Base-by-base conservation (phyloP, 306 rosid species). In the Pterocarpus macrocarpus region DNA sequence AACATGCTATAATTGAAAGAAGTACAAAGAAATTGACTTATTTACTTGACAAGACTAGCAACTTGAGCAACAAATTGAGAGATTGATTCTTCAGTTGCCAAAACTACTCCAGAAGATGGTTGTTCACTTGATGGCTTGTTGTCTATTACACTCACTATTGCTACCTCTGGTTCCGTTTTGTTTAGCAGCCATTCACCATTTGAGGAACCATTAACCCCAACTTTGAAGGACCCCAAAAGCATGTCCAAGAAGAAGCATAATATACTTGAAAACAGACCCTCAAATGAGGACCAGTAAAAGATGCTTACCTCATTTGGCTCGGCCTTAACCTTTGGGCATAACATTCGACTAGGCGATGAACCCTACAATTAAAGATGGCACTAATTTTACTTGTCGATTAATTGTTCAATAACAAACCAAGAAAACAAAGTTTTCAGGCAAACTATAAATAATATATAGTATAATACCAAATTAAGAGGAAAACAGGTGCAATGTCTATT, bases 31-130 rank as follows among this genome's bases (percentile, higher is more conserved):
- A 22, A 64, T 10, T 16, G 45, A 77, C 75, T 56, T 44, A 62
- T 90, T 88, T 81, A 92, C 97, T 86, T 90, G 76, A 89, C 81
- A 43, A 92, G 95, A 82, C 87, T 87, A 64, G 94, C 75, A 83
- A 92, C 92, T 82, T 92, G 86, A 89, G 81, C 47, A 70, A 92
- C 82, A 83, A 92, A 88, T 63, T 86, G 83, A 32, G 94, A 88
- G 52, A 89, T 77, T 55, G 92, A 82, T 84, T 90, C 91, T 71
- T 90, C 88, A 28, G 90, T 77, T 36, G 82, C 97, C 83, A 87
- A 81, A 71, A 69, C 78, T 45, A 83, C 73, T 64, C 86, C 78
- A 76, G 89, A 81, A 34, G 45, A 36, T 76, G 55, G 62, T 57
- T 1, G 77, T 50, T 50, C 57, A 14, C 17, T 14, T 47, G 53